Evolutionary conservation across 2,329 filamentous ascomycete genomes (phyloP), one percentile per base, ranked within the genome.

Genomic region (Chaetomium sp.): DNA sequence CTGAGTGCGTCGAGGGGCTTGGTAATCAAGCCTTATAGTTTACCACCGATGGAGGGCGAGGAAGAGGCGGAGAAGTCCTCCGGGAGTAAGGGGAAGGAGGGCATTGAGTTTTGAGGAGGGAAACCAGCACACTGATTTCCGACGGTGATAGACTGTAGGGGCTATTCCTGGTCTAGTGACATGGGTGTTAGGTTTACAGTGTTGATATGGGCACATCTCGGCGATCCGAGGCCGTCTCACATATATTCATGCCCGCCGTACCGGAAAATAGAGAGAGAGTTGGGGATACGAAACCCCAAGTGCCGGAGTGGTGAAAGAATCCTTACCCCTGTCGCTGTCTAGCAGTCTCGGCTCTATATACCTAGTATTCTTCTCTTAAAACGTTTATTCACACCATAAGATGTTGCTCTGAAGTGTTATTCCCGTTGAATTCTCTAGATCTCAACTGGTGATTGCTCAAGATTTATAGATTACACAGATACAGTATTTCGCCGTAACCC

Each of bases 11-110:
- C 85, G 2, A 88, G 85, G 71, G 93, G 92, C 59, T 87, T 99
- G 70, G 85, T 92, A 47, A 92, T 99, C 68, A 91, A 89, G 72
- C 92, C 93, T 0, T 97, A 93, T 77, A 95, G 90, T 74, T 81
- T 99, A 51, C 95, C 95, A 29, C 95, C 95, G 0, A 81, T 94
- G 49, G 91, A 93, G 62, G 92, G 90, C 1, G 92, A 93, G 69
- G 79, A 81, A 31, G 76, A 74, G 47, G 74, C 73, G 50, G 74
- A 73, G 61, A 74, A 77, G 45, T 42, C 38, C 5, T 42, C 38
- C 16, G 75, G 84, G 57, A 77, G 76, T 69, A 81, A 83, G 2
- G 83, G 82, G 59, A 92, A 91, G 71, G 82, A 83, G 63, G 87
- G 90, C 69, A 84, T 96, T 57, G 91, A 95, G 59, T 96, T 96